phyloP scores from a whole-genome alignment of 352 stramenopile species.

The Phytophthora tubulina region DNA sequence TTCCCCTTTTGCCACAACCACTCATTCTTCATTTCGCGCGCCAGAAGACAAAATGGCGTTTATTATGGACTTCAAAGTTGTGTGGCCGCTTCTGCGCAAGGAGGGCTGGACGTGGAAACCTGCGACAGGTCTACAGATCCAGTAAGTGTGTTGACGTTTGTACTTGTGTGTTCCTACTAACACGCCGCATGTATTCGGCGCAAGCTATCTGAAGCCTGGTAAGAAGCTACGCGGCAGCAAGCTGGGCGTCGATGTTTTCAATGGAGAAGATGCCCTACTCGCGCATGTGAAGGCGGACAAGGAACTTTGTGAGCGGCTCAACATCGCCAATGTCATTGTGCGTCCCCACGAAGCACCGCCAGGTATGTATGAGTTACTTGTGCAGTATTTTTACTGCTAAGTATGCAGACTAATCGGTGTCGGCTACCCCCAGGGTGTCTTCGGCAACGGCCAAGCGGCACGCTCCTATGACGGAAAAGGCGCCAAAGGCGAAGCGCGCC shows the following conservation, averaged over 20 bases:
- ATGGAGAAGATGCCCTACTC: neutral
- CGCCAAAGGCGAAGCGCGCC: neutral
- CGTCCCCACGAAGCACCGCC: neutral
- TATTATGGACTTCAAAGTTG: conserved; percentile 3
- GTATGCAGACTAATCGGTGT: neutral
- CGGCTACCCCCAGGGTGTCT: neutral
- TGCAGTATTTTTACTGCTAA: too few relatives aligned
- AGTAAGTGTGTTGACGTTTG: neutral
- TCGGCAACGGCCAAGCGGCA: neutral
- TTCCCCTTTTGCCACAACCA: conserved; percentile 1
- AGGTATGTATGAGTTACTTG: neutral
- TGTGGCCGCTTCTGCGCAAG: conserved; percentile 7
- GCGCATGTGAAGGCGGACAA: neutral
- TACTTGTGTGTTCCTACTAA: too few relatives aligned
- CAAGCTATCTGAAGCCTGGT: neutral
- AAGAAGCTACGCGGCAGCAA: neutral
- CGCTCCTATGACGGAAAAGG: neutral
- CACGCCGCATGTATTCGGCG: too few relatives aligned
- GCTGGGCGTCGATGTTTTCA: neutral
- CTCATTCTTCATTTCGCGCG: conserved; percentile 8
- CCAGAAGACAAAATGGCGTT: neutral
- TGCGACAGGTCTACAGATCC: conserved; percentile 1
- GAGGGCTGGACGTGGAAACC: conserved; percentile 6
- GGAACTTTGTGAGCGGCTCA: neutral
- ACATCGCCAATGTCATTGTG: neutral